Percentiles rank a stretch among this genome's conserved stretches.
These are phyloP conservation scores for Thermothielavioides terrestris DNA, from an alignment of 495 filamentous ascomycete species.

Conservation along the genomic window DNA sequence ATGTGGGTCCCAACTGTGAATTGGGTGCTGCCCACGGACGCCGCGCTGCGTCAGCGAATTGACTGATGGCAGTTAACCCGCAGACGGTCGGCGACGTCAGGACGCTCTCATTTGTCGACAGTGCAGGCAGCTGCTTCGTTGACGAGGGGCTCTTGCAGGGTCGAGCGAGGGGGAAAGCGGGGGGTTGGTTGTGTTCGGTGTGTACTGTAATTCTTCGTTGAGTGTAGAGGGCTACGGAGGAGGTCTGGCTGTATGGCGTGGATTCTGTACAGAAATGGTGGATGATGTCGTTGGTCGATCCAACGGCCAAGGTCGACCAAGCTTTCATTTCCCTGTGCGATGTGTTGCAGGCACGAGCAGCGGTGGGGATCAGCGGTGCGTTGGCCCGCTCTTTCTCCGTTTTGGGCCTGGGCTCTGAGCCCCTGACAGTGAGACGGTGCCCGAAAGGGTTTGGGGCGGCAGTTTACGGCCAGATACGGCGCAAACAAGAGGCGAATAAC, in stretches of 20 bases:
- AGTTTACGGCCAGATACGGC: constrained; percentile 1
- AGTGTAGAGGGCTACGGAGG: background rate
- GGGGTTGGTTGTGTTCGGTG: background rate
- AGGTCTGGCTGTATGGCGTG: background rate
- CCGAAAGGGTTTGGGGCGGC: background rate
- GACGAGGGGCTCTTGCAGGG: constrained; percentile 8
- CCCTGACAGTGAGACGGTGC: background rate
- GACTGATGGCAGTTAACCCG: no score
- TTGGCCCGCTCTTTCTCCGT: constrained; percentile 11
- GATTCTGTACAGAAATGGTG: background rate
- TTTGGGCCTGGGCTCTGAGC: constrained; percentile 9
- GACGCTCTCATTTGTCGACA: background rate
- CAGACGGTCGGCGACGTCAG: constrained; percentile 1
- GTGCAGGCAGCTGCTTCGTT: constrained; percentile 6
- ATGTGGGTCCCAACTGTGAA: background rate
- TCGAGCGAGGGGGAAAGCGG: constrained; percentile 1
- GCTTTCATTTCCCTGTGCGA: background rate
- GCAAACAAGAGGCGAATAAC: background rate
- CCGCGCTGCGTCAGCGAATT: background rate
- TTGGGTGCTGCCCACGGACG: no score
- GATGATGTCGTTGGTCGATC: constrained; percentile 6
- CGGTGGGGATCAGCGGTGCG: constrained; percentile 5
- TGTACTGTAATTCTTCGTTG: no score
- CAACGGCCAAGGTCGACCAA: background rate
- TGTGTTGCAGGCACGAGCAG: constrained; percentile 1